phyloP scores from a whole-genome alignment of 169 alveolate genomes.

The Plasmodium gaboni region DNA sequence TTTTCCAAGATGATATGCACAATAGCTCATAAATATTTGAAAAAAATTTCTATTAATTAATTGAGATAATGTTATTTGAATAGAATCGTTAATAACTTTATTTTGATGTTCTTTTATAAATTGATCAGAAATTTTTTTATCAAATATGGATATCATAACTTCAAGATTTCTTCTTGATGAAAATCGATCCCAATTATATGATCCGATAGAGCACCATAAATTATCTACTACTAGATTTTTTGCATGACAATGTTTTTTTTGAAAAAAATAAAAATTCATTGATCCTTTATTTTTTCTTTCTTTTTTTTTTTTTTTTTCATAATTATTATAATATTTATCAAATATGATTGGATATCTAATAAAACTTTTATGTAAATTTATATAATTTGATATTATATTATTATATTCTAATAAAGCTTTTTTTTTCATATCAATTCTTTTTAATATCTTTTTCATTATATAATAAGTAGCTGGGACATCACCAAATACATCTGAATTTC shows the following conservation, averaged over 20 bases:
- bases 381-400: background rate
- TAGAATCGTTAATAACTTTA: background rate
- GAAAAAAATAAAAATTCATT: constrained; percentile 79
- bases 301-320: constrained; percentile 11
- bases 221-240: constrained; percentile 82
- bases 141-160: constrained; percentile 80
- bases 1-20: constrained; percentile 44
- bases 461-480: constrained; percentile 87
- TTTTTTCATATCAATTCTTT: background rate
- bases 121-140: constrained; percentile 20
- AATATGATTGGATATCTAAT: background rate
- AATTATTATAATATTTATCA: background rate
- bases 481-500: constrained; percentile 88
- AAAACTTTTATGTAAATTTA: constrained; percentile 37
- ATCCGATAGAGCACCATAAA: constrained; percentile 85
- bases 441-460: constrained; percentile 81
- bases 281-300: constrained; percentile 17
- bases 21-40: constrained; percentile 32
- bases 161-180: constrained; percentile 85
- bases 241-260: constrained; percentile 83
- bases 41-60: constrained; percentile 13
- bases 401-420: background rate
- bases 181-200: constrained; percentile 85
- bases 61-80: constrained; percentile 18
- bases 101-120: constrained; percentile 47